Percentiles rank a stretch among this genome's conserved stretches.
Evolutionary conservation across 768 basidiomycete species (phyloP).

Genomic region (Suillus fuscotomentosus): DNA sequence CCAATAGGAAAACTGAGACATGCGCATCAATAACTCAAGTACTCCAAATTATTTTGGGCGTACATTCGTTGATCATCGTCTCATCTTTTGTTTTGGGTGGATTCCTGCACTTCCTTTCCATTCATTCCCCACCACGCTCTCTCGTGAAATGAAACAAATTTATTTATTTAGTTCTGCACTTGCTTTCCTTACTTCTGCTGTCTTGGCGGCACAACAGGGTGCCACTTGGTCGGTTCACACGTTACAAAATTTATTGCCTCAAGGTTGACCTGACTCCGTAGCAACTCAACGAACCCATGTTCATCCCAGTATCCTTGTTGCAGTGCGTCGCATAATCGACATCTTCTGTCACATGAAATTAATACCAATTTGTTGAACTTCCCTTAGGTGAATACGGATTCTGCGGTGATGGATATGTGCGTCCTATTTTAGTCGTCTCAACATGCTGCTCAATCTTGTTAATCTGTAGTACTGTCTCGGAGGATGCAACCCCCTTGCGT

Average conservation of each 20-base stretch:
- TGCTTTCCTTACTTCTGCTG: conserved; percentile 15
- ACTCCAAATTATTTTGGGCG: not conserved
- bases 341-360: not conserved
- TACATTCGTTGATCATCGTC: not conserved
- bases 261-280: conserved; percentile 15
- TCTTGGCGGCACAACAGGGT: conserved; percentile 25
- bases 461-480: conserved; percentile 69
- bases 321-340: conserved; percentile 31
- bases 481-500: conserved; percentile 82
- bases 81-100: not conserved
- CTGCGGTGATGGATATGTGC: conserved; percentile 44
- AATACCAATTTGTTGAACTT: not conserved
- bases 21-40: no score
- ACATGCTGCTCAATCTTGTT: conserved; percentile 6
- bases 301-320: conserved; percentile 41
- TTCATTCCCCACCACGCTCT: conserved; percentile 11
- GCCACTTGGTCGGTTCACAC: conserved; percentile 24
- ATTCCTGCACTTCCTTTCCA: not conserved
- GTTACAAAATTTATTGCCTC: not conserved
- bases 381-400: conserved; percentile 50
- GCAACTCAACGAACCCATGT: conserved; percentile 38
- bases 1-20: no score
- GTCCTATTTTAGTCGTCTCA: conserved; percentile 9
- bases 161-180: conserved; percentile 21
- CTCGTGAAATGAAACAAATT: conserved; percentile 9